Base-by-base conservation (phyloP, 208 protist species). In the Wallacemonas rigidus region DNA sequence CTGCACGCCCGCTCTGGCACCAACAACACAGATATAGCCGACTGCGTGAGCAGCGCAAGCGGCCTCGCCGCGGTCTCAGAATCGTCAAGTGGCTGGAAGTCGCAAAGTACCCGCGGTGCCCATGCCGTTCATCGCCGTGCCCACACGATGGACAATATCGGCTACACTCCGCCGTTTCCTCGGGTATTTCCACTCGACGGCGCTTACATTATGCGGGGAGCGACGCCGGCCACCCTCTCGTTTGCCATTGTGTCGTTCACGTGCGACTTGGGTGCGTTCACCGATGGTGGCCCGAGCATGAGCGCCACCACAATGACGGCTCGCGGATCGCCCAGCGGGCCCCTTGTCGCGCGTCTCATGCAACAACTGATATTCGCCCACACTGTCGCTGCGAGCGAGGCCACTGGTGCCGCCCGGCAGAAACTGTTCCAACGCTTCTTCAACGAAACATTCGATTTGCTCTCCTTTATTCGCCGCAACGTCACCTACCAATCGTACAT, bases 401-500 rank as follows among this genome's bases (percentile, higher is more conserved):
- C 44, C 39, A 15, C 7, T 14, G 39, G 44, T 8, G 51, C 41
- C 4, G 63, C 54, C 45, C 56, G 47, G 26, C 43, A 44, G 70
- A 75, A 35, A 38, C 53, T 78, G 43, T 81, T 84, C 62, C 75
- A 72, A 41, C 15, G 56, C 44, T 83, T 75, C 76, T 90, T 80
- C 71, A 58, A 54, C 14, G 72, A 85, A 44, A 81, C 75, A 2
- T 26, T 85, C 15, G 74, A 76, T 45, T 51, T 85, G 2, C 58
- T 85, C 8, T 69, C 35, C 44, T 83, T 81, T 63, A 64, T 91
- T 3, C 71, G 72, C 40, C 67, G 72, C 2, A 74, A 87, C 51
- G 80, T 78, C 36, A 61, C 71, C 50, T 57, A 88, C 47, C 80
- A 91, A 55, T 61, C 70, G 12, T 86, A 85, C 61, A 55, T 88